Base-by-base conservation (phyloP, 2,329 filamentous ascomycete species). In the Aspergillus pseudonomiae region DNA sequence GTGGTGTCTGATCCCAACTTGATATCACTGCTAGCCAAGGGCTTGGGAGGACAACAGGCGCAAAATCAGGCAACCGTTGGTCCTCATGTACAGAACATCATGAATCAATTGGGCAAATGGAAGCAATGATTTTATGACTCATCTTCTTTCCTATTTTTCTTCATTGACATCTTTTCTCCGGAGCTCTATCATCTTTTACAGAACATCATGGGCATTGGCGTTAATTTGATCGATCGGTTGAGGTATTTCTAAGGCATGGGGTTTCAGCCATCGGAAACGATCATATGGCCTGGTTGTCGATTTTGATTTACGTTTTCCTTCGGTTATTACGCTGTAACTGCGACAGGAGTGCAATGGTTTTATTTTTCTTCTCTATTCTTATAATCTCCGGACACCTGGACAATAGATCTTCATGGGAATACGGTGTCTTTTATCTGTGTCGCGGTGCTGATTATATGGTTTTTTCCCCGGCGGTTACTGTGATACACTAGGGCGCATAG, bases 81-180 rank as follows among this genome's bases (percentile, higher is more conserved):
- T 52, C 70, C 77, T 53, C 80, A 82, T 67, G 77, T 83, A 41
- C 81, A 83, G 67, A 81, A 81, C 62, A 78, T 83, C 56, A 80
- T 83, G 75, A 79, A 81, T 61, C 81, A 83, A 61, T 66, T 83
- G 62, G 73, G 78, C 43, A 80, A 80, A 70, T 82, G 79, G 77
- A 81, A 80, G 70, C 79, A 79, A 73, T 82, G 74, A 79, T 66
- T 67, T 68, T 68, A 65, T 62, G 63, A 62, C 55, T 65, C 63
- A 64, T 67, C 59, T 67, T 60, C 60, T 41, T 65, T 69, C 63
- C 63, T 62, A 60, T 61, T 56, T 68, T 66, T 67, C 70, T 59
- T 63, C 62, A 39, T 64, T 50, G 39, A 59, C 62, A 46, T 66
- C 61, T 60, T 65, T 21, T 39, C 46, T 60, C 54, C 57, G 50